These are phyloP conservation scores for Oryza nivara DNA, from an alignment of 176 grass and related monocot genomes.

Conservation along the genomic window DNA sequence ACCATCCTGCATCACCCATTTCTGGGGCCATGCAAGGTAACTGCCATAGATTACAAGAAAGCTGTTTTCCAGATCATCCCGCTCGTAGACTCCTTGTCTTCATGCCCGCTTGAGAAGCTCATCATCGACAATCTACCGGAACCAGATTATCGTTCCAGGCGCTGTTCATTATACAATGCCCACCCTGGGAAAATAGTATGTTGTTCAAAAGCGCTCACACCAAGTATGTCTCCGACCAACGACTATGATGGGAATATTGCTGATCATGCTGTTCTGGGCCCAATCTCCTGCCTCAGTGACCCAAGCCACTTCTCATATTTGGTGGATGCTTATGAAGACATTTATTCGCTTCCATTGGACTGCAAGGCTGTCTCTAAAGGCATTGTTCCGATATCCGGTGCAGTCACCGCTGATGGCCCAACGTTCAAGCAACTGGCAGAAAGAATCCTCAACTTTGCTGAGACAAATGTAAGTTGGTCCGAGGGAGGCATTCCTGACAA, in stretches of 20 bases:
- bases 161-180: fast-evolving
- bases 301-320: neutral
- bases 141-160: neutral
- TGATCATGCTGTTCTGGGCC: neutral
- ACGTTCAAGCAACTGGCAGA: neutral
- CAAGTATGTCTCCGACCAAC: neutral
- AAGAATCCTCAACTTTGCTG: constrained; percentile 7
- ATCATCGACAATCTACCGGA: neutral
- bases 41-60: constrained; percentile 36
- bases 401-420: neutral
- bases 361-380: neutral
- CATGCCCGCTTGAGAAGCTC: constrained; percentile 33
- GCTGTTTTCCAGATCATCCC: neutral
- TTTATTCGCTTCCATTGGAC: neutral
- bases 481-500: too few relatives aligned
- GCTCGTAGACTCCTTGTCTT: neutral
- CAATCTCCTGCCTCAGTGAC: neutral
- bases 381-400: neutral
- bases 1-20: constrained; percentile 42
- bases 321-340: fast-evolving
- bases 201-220: constrained; percentile 23
- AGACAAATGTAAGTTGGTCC: neutral
- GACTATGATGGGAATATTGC: neutral
- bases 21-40: constrained; percentile 36
- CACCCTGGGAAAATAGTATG: neutral